Evolutionary conservation across 306 rosid genomes (phyloP).

Genomic region (Elaeagnus macrophylla): DNA sequence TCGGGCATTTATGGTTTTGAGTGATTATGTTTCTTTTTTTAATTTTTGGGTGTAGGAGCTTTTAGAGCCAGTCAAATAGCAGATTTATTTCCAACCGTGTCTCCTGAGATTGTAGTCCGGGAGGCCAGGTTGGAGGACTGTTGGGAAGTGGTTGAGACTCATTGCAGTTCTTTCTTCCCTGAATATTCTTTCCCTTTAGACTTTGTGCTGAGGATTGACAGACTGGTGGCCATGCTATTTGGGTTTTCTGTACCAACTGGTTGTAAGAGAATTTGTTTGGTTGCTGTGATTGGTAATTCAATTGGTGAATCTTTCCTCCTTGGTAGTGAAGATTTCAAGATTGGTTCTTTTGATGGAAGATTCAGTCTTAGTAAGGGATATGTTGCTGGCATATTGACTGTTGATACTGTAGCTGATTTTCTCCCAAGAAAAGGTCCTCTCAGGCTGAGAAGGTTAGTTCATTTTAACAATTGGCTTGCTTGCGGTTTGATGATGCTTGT

Average conservation of each 20-base stretch:
- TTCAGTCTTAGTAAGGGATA: conserved; percentile 75
- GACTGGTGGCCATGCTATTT: conserved; percentile 75
- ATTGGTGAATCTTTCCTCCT: conserved; percentile 46
- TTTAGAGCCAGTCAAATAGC: conserved; percentile 83
- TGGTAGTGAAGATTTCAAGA: conserved; percentile 56
- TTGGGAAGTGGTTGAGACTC: conserved; percentile 99
- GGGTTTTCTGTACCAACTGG: conserved; percentile 76
- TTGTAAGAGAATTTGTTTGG: conserved; percentile 78
- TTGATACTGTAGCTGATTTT: conserved; percentile 93
- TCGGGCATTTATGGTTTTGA: neutral
- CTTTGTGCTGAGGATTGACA: conserved; percentile 75
- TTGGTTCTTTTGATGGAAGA: conserved; percentile 23
- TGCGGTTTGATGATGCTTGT: neutral
- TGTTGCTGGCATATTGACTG: conserved; percentile 85
- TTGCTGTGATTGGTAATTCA: conserved; percentile 68
- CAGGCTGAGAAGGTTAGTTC: conserved; percentile 68
- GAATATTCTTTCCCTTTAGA: conserved; percentile 78
- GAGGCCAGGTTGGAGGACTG: conserved; percentile 95
- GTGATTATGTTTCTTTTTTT: conserved; percentile 3
- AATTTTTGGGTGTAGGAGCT: conserved; percentile 48
- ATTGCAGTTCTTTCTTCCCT: conserved; percentile 98
- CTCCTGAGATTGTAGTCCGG: conserved; percentile 71
- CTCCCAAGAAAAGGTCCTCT: conserved; percentile 78
- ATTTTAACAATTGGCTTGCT: neutral
- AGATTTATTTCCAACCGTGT: conserved; percentile 63